phyloP scores from a whole-genome alignment of 768 basidiomycete species.

The Sutorius australiensis region DNA sequence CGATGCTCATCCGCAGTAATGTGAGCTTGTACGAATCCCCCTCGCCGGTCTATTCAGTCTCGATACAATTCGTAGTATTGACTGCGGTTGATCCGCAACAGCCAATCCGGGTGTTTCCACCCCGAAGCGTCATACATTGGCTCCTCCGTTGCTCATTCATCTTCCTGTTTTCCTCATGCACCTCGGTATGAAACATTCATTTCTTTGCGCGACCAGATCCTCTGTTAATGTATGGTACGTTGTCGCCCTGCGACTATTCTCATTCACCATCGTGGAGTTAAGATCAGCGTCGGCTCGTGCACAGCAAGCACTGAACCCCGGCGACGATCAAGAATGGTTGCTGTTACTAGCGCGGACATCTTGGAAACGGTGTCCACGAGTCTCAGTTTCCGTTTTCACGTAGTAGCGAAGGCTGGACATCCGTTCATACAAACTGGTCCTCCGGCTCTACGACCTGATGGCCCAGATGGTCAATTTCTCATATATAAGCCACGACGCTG shows the following conservation, averaged over 20 bases:
- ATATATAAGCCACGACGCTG: slow-evolving; percentile 23
- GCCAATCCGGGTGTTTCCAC: slow-evolving; percentile 18
- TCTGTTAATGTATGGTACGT: slow-evolving; percentile 12
- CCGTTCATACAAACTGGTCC: slow-evolving; percentile 24
- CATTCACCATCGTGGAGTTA: slow-evolving; percentile 7
- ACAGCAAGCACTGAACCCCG: slow-evolving; percentile 27
- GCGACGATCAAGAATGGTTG: slow-evolving; percentile 34
- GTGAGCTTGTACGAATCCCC: slow-evolving; percentile 7
- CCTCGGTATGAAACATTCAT: slow-evolving; percentile 21
- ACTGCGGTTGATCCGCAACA: slow-evolving; percentile 30
- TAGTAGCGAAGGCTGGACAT: slow-evolving; percentile 24
- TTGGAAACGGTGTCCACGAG: slow-evolving; percentile 29
- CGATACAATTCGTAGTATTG: slow-evolving; percentile 11
- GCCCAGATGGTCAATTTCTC: slow-evolving; percentile 21
- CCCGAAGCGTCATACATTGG: slow-evolving; percentile 5
- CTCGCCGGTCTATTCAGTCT: slow-evolving; percentile 3
- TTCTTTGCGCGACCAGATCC: slow-evolving; percentile 11
- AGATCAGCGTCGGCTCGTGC: slow-evolving; percentile 31
- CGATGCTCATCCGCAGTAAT: slow-evolving; percentile 17
- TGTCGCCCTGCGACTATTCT: slow-evolving; percentile 11
- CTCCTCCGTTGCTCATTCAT: slow-evolving; percentile 1
- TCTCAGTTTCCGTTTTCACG: slow-evolving; percentile 18
- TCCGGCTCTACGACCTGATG: slow-evolving; percentile 15
- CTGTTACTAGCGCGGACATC: slow-evolving; percentile 21
- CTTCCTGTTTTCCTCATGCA: slow-evolving; percentile 13